Base-by-base conservation (phyloP, 2,329 filamentous ascomycete genomes). In the Alternaria novae-zelandiae region DNA sequence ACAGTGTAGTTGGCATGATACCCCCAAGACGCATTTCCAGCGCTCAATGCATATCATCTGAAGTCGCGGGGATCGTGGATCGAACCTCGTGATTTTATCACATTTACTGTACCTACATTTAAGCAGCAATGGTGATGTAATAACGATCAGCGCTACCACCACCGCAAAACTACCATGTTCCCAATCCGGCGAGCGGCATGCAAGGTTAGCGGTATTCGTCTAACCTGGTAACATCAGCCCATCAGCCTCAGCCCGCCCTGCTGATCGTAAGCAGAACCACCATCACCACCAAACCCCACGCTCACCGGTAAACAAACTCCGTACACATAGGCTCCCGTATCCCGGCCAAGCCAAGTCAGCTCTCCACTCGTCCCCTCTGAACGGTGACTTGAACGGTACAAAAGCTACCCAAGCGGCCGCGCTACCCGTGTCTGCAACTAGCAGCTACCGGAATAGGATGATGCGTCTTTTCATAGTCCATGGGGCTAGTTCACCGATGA, bases 401-500 rank as follows among this genome's bases (percentile, higher is more conserved):
- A 28, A 25, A 11, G 53, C 44, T 28, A 56, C 54, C 25, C 13
- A 11, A 46, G 49, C 49, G 49, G 28, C 28, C 49, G 49, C 49
- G 20, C 32, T 53, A 53, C 11, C 30, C 20, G 30, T 36, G 3
- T 41, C 15, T 25, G 8, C 25, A 47, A 43, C 43, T 56, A 56
- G 54, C 43, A 46, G 13, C n/a, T 46, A 17, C 17, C 54, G 12
- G 9, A 30, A 46, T 23, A 23, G 45, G 23, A 30, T 17, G 44
- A 51, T 30, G 30, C 28, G 5, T 10, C 9, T 50, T 51, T 44
- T 15, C 9, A 43, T 32, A 21, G 46, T 32, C 32, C 21, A 36
- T 45, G 23, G 30, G 43, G n/a, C 8, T 50, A 28, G 17, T 30
- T 57, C 49, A 64, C 65, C 43, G 58, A 65, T 64, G 43, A 58